A percentile compares a stretch with the other conserved stretches of the same genome.
phyloP scores from a whole-genome alignment of 208 protist genomes.

The Trypanosoma melophagium region DNA sequence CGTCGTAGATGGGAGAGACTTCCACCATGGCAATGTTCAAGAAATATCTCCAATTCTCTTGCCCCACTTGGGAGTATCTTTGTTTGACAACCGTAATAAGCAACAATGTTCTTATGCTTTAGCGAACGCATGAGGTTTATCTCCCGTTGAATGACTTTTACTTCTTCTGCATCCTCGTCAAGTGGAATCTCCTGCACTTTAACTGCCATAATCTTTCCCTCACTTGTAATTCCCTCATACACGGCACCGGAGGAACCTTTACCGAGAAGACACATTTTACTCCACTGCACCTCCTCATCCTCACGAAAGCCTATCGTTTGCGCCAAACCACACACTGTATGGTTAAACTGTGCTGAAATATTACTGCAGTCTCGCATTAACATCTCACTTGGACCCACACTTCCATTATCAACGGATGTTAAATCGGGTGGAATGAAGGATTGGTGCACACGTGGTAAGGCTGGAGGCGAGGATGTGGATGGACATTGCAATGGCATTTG shows the following conservation, averaged over 20 bases:
- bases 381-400: too few species aligned
- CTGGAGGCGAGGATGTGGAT: too few species aligned
- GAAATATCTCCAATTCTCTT: slow-evolving; percentile 86
- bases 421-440: too few species aligned
- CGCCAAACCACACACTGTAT: slow-evolving; percentile 30
- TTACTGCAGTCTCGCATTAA: slow-evolving; percentile 15
- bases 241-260: slow-evolving; percentile 88
- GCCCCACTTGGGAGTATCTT: slow-evolving; percentile 37
- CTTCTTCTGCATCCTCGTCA: slow-evolving; percentile 56
- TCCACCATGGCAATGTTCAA: slow-evolving; percentile 88
- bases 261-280: slow-evolving; percentile 70
- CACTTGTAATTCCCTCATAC: slow-evolving; percentile 86
- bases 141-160: slow-evolving; percentile 62
- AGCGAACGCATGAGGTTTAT: slow-evolving; percentile 87
- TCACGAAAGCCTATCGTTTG: slow-evolving; percentile 45
- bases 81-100: slow-evolving; percentile 88
- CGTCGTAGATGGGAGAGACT: slow-evolving; percentile 57
- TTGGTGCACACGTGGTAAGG: too few species aligned
- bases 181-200: slow-evolving; percentile 86
- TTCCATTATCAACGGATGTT: too few species aligned
- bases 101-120: slow-evolving; percentile 86
- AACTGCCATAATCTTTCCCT: slow-evolving; percentile 84
- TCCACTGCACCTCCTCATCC: slow-evolving; percentile 69
- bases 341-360: slow-evolving; percentile 36
- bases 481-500: too few species aligned